Evolutionary conservation across 1,284 basidiomycete genomes (phyloP), one percentile per base, ranked within the genome.

Genomic region (Erythrobasidium hasegawianum): DNA sequence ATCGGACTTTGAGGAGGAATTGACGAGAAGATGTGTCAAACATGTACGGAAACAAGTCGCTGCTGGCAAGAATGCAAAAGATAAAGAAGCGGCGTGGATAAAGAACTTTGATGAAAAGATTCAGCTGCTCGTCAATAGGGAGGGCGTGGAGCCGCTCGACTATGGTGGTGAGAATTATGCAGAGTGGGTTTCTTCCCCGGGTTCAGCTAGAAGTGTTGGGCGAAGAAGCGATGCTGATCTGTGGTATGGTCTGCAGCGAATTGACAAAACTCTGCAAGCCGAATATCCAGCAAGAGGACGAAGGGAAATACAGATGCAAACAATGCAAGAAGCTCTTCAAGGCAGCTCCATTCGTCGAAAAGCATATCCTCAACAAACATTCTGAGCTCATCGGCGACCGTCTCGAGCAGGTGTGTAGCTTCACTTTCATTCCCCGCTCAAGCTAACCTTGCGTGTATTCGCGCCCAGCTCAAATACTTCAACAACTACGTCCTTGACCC

Each of bases 241-340:
- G 33, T 33, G 4, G 14, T 50, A 24, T 14, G 14, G 29, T n/a
- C 24, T 66, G 7, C 73, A 93, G 90, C 73, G 91, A 94, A 76
- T 80, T 93, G 49, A 70, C 82, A 84, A 60, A 89, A 86, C 74
- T 84, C 85, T 24, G 85, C 86, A 22, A 87, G 88, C 69, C 86
- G 84, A 82, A 84, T 75, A 85, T 96, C 76, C 94, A 93, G 78
- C 88, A 93, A 77, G 94, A 97, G 78, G 93, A 94, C 70, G 89
- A 92, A 77, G 89, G 87, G 73, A 96, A 95, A 76, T 96, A 90
- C 80, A 83, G 94, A 71, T 97, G 93, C 81, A 93, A 90, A 80
- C 87, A 87, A 57, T 97, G 93, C 77, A 85, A 86, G 78, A 97
- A 97, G 80, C 81, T 97, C 16, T 97, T 97, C 85, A 93, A 92